A percentile compares a stretch with the other conserved stretches of the same genome.
phyloP scores from a whole-genome alignment of 495 filamentous ascomycete species.

The Penicillium maclennaniae region DNA sequence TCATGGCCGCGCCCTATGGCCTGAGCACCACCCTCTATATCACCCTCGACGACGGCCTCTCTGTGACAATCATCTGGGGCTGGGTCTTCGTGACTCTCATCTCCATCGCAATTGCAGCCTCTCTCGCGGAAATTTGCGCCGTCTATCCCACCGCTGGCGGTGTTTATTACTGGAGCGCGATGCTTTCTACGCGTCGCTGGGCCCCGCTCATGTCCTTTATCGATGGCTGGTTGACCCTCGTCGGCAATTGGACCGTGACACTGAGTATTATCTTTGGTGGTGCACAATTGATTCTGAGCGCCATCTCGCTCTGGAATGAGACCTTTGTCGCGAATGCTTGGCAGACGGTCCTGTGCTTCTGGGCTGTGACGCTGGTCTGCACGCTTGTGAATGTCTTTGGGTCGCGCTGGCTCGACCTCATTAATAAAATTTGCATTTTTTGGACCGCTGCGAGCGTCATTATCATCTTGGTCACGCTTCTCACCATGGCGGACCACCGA shows the following conservation, averaged over 20 bases:
- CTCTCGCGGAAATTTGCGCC: slow-evolving; percentile 71
- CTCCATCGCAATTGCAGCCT: slow-evolving; percentile 66
- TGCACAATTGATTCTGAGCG: slow-evolving; percentile 57
- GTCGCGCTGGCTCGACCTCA: slow-evolving; percentile 54
- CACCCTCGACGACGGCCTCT: slow-evolving; percentile 60
- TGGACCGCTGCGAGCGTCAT: slow-evolving; percentile 61
- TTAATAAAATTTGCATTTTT: slow-evolving; percentile 66
- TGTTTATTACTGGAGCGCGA: slow-evolving; percentile 75
- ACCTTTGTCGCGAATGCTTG: slow-evolving; percentile 58
- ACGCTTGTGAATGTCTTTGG: slow-evolving; percentile 56
- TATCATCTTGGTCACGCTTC: slow-evolving; percentile 55
- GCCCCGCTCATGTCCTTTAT: slow-evolving; percentile 64
- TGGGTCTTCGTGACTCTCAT: slow-evolving; percentile 67
- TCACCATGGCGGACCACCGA: slow-evolving; percentile 53
- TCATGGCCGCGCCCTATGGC: slow-evolving; percentile 62
- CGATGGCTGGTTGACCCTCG: slow-evolving; percentile 72
- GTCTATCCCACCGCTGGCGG: slow-evolving; percentile 68
- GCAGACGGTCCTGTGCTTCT: slow-evolving; percentile 64
- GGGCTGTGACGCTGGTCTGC: slow-evolving; percentile 58
- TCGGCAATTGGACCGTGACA: slow-evolving; percentile 62
- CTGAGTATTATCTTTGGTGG: slow-evolving; percentile 50
- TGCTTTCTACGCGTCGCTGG: slow-evolving; percentile 52
- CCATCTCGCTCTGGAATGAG: slow-evolving; percentile 59
- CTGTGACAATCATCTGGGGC: slow-evolving; percentile 66
- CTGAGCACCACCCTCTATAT: slow-evolving; percentile 68